Base-by-base conservation (phyloP, 73 alveolate genomes). In the Durusdinium trenchii region DNA sequence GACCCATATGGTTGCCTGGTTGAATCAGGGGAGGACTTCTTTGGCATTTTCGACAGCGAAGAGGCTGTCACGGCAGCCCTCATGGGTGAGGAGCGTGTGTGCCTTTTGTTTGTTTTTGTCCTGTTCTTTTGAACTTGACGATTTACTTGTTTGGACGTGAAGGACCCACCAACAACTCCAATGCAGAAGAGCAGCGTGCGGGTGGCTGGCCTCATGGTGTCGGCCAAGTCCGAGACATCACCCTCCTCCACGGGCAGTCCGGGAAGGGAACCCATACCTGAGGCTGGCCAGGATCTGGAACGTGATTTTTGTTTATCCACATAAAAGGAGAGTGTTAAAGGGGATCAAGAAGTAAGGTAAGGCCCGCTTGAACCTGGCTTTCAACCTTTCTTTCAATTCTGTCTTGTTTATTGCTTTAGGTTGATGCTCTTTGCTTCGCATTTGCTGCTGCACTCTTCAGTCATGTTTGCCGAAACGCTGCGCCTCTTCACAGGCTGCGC, bases 41-140 rank as follows among this genome's bases (percentile, higher is more conserved):
- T 90, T 42, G 96, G 96, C 52, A 62, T 90, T 30, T 90, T 90
- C 86, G 96, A 90, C 35, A 42, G 75, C 36, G 96, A 90, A 50
- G 96, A 51, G 4, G 96, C 96, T 43, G 52, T 90, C 32, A 9
- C 45, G 3, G 86, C 54, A 43, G 96, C 86, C 35, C 43, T 90
- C 47, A 50, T 75, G 42, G 69, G 47, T 16, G 92, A 82, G 71
- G 92, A 9, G 48, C 40, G n/a, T n/a, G 64, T 20, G 20, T 54
- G 64, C 9, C 64, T 20, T 20, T 20, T 54, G 64, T 9, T 54
- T 54, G 9, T 20, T 9, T 12, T 54, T 20, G 64, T 20, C 64
- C 64, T 54, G 9, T 12, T 54, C 20, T 54, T 54, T 54, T 54
- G 28, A 9, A 20, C 28, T 9, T 20, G 20, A 54, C 64, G 20